These are phyloP conservation scores for Candida sanyaensis DNA, from an alignment of 1,139 yeast genomes.

Conservation along the genomic window DNA sequence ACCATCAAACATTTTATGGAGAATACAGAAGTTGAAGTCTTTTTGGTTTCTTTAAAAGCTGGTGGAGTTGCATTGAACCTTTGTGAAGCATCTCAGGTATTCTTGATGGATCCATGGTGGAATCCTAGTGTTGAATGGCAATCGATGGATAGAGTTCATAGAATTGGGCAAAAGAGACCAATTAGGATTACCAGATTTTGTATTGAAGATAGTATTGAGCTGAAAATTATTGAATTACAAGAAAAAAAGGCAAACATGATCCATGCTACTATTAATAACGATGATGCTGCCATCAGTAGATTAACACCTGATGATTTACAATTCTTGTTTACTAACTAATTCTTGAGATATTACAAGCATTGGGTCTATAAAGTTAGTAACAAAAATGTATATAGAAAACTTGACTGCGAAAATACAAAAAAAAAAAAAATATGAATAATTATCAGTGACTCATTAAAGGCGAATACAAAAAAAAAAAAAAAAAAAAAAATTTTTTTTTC, in stretches of 20 bases:
- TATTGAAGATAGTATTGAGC: constrained; percentile 94
- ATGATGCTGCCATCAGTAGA: constrained; percentile 84
- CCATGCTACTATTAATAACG: constrained; percentile 90
- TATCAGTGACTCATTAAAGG: constrained; percentile 6
- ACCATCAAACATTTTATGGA: constrained; percentile 91
- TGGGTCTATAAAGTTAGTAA: not conserved
- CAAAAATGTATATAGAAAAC: not conserved
- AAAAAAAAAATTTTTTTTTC: not conserved
- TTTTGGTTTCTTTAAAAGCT: constrained; percentile 90
- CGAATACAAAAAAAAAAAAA: not conserved
- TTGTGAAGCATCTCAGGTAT: constrained; percentile 96
- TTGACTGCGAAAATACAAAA: not conserved
- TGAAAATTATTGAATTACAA: constrained; percentile 91
- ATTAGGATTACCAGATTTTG: constrained; percentile 91
- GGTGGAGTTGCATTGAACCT: constrained; percentile 97
- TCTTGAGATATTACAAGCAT: no score
- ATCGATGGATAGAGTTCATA: constrained; percentile 95
- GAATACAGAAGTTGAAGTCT: constrained; percentile 88
- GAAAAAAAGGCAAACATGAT: constrained; percentile 98
- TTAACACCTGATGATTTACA: constrained; percentile 93
- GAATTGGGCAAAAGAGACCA: constrained; percentile 95
- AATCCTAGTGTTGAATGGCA: constrained; percentile 98
- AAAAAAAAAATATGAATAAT: not conserved
- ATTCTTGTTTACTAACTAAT: constrained; percentile 77
- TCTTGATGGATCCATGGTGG: constrained; percentile 98